Evolutionary conservation across 345 rosid genomes (phyloP).

Genomic region (Ceriops tagal): DNA sequence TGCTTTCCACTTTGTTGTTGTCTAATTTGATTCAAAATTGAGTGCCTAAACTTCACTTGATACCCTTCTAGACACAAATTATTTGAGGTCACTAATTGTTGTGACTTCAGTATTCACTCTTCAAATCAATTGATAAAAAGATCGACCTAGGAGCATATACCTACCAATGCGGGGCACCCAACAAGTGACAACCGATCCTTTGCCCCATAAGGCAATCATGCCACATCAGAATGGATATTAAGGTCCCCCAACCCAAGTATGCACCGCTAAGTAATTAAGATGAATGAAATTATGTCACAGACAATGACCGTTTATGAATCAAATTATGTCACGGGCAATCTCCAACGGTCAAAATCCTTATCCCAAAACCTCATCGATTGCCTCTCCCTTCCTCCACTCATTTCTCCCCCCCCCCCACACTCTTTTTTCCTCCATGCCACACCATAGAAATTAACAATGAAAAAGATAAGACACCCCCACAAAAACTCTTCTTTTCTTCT

Average conservation of each 20-base stretch:
- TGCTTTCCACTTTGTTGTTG: too few relatives aligned
- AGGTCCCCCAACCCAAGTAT: neutral
- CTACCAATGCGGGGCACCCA: neutral
- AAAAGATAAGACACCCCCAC: conserved; percentile 15
- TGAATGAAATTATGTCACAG: conserved; percentile 20
- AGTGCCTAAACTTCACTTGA: neutral
- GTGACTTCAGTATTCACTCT: neutral
- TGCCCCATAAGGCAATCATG: conserved; percentile 9
- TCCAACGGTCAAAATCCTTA: conserved; percentile 59
- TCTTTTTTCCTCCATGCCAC: conserved; percentile 21
- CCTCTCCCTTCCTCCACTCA: conserved; percentile 52
- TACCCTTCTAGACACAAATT: conserved; percentile 41
- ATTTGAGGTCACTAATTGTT: conserved; percentile 4
- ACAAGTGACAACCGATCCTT: neutral
- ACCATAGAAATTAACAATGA: neutral
- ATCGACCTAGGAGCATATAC: conserved; percentile 18
- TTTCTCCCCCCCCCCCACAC: conserved; percentile 21
- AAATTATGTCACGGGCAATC: conserved; percentile 23
- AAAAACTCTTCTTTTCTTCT: conserved; percentile 45
- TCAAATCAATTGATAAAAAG: conserved; percentile 1
- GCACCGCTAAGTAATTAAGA: neutral
- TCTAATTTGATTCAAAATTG: too few relatives aligned
- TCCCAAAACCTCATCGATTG: conserved; percentile 65
- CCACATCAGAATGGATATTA: conserved; percentile 22
- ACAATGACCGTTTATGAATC: conserved; percentile 12